These are phyloP conservation scores for Penicillium dipodomyicola DNA, from an alignment of 495 filamentous ascomycete genomes.

Conservation along the genomic window DNA sequence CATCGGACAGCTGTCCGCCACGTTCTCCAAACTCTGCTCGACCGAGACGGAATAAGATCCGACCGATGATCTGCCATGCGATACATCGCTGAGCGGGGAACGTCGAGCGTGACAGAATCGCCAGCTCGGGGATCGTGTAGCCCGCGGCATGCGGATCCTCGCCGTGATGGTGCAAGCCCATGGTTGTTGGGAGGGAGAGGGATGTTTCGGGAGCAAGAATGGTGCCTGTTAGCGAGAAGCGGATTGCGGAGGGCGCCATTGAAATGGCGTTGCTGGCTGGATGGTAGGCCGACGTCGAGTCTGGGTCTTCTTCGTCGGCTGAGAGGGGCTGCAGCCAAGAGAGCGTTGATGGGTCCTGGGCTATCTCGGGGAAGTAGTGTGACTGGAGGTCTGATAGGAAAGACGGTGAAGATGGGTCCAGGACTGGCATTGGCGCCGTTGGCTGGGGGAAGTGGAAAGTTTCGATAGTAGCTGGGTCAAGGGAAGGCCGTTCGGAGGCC, in stretches of 20 bases:
- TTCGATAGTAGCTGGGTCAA: conserved; percentile 60
- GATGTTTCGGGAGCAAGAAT: conserved; percentile 73
- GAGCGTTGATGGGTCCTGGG: conserved; percentile 78
- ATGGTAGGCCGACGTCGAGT: conserved; percentile 66
- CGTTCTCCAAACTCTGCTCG: conserved; percentile 71
- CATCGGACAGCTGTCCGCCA: conserved; percentile 55
- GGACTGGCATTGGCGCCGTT: conserved; percentile 53
- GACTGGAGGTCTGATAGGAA: conserved; percentile 81
- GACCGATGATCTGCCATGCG: conserved; percentile 85
- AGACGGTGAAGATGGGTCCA: conserved; percentile 76
- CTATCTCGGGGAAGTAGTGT: conserved; percentile 88
- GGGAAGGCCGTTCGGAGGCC: conserved; percentile 39
- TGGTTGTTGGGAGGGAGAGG: conserved; percentile 64
- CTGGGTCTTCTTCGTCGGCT: conserved; percentile 53
- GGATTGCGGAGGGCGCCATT: conserved; percentile 72
- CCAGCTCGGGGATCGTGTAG: conserved; percentile 88
- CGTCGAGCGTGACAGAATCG: conserved; percentile 73
- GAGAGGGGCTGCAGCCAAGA: conserved; percentile 83
- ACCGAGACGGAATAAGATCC: conserved; percentile 81
- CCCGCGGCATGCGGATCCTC: conserved; percentile 91
- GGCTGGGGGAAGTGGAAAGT: conserved; percentile 46
- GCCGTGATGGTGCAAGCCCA: conserved; percentile 91
- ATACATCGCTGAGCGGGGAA: conserved; percentile 87
- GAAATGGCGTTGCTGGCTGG: conserved; percentile 60
- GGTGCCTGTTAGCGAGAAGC: conserved; percentile 81